Percentiles rank a stretch among this genome's conserved stretches.
Conservation (phyloP, 345 rosid species). For the Streptanthus diversifolius region DNA sequence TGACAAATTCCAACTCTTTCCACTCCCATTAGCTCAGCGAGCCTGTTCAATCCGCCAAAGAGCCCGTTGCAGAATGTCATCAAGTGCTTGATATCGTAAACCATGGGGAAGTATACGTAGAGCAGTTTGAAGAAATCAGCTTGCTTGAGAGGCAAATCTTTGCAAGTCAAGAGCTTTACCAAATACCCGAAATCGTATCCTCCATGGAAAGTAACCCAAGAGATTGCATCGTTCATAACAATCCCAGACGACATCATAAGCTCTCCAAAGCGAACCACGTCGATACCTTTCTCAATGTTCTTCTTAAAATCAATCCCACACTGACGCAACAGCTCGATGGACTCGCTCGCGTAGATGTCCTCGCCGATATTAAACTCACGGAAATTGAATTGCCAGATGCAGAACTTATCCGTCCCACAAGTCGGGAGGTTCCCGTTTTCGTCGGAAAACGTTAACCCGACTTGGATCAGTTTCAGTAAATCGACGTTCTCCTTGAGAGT, state of each 20-base stretch:
- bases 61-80: slow-evolving; percentile 87
- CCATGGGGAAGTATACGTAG: slow-evolving; percentile 57
- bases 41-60: slow-evolving; percentile 87
- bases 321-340: slow-evolving; percentile 68
- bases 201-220: slow-evolving; percentile 85
- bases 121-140: slow-evolving; percentile 64
- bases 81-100: slow-evolving; percentile 84
- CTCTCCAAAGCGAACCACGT: slow-evolving; percentile 74
- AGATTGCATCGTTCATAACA: slow-evolving; percentile 62
- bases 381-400: slow-evolving; percentile 91
- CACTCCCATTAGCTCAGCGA: slow-evolving; percentile 82
- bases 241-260: slow-evolving; percentile 84
- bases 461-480: slow-evolving; percentile 75
- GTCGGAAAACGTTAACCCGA: slow-evolving; percentile 78
- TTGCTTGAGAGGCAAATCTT: slow-evolving; percentile 54
- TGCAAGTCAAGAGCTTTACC: slow-evolving; percentile 72
- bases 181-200: slow-evolving; percentile 87
- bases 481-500: slow-evolving; percentile 83
- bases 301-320: slow-evolving; percentile 82
- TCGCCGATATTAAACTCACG: slow-evolving; percentile 70
- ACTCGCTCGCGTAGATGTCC: slow-evolving; percentile 77
- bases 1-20: slow-evolving; percentile 79
- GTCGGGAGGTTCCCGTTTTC: slow-evolving; percentile 75
- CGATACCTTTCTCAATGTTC: slow-evolving; percentile 73
- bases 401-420: slow-evolving; percentile 65